Evolutionary conservation across 345 rosid species (phyloP), one percentile per base, ranked within the genome.

Genomic region (Eutrema yunnanense): DNA sequence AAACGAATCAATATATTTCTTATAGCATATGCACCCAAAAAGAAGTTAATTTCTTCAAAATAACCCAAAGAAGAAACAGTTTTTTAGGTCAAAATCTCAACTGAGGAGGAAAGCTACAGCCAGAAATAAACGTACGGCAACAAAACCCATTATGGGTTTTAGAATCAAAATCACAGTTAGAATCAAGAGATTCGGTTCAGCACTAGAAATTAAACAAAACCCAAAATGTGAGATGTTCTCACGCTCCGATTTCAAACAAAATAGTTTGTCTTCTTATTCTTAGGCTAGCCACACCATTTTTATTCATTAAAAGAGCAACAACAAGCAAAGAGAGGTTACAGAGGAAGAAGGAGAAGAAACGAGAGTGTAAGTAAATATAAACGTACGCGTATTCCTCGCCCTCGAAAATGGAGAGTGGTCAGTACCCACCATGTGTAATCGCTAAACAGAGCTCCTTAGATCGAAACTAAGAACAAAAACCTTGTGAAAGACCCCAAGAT

Each of bases 351-450:
- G 9, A 32, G 37, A 37, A 40, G 60, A 49, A 27, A 71, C 51
- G 12, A 67, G 56, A 52, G 8, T 49, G 69, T 13, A 30, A 40
- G 60, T 16, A 12, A 7, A 3, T 10, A 6, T 36, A 14, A 1
- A 75, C 74, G 44, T 76, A 76, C 75, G 69, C 52, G 1, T 46
- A 13, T 12, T 63, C 53, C 46, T 62, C 6, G 50, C 42, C 65
- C 16, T 47, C 0, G 44, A 13, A 41, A 55, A 55, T 9, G 65
- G 40, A 55, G 22, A 62, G 2, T 5, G 29, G 44, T 32, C 22
- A 38, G 70, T 30, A 62, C 59, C 58, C 70, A 36, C 60, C 74
- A 75, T 75, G 41, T 13, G 8, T 49, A 13, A 22, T 32, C 54
- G 22, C 61, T 19, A 41, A 59, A 57, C 67, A 59, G 73, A 74